Conservation (phyloP, 2,329 filamentous ascomycete genomes). For the Arthrinium phaeospermum region DNA sequence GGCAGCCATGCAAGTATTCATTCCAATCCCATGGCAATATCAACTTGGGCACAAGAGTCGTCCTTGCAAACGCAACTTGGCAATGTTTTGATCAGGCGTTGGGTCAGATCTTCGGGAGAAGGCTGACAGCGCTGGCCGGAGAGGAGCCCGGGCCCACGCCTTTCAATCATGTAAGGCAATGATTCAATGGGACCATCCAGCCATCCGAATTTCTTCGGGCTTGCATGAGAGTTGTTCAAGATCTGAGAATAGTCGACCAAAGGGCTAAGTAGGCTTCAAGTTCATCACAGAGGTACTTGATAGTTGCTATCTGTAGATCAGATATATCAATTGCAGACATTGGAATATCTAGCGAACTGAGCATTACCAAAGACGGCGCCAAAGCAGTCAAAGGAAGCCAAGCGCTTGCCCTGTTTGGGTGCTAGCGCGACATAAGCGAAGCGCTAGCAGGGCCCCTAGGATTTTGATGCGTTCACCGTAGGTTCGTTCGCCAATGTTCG, state of each 20-base stretch:
- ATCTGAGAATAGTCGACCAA: not conserved
- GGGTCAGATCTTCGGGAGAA: too few relatives aligned
- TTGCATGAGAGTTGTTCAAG: not conserved
- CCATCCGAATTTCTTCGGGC: not conserved
- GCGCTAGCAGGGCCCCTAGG: not conserved
- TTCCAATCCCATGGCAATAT: too few relatives aligned
- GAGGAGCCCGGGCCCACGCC: not conserved
- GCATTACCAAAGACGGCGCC: not conserved
- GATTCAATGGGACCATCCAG: not conserved
- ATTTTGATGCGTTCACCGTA: slow-evolving; percentile 14
- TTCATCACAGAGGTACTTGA: too few relatives aligned
- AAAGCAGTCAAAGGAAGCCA: not conserved
- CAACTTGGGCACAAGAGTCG: too few relatives aligned
- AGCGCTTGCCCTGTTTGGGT: not conserved
- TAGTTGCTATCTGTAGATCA: too few relatives aligned
- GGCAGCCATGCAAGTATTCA: too few relatives aligned
- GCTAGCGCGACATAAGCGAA: not conserved
- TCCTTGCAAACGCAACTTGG: too few relatives aligned
- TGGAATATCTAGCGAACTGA: not conserved
- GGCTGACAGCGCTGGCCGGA: not conserved
- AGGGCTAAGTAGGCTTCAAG: too few relatives aligned
- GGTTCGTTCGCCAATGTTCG: not conserved
- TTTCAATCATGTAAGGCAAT: not conserved
- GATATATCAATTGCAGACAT: not conserved
- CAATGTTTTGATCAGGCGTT: too few relatives aligned